Conservation (phyloP, 352 stramenopile genomes). For the Pythium sp. region DNA sequence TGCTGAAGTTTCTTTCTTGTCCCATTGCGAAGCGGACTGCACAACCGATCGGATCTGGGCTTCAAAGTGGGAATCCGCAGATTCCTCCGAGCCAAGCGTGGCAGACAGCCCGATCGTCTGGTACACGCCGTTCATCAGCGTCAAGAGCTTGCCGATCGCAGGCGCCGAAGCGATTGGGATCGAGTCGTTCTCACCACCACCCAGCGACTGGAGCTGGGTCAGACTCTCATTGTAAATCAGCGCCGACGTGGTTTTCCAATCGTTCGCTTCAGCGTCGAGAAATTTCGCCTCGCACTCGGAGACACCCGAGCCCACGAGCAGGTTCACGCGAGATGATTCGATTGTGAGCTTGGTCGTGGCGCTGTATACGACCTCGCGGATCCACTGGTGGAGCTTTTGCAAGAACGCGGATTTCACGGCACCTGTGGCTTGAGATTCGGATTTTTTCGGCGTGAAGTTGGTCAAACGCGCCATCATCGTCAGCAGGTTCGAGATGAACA, state of each 20-base stretch:
- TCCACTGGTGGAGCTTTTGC: conserved; percentile 38
- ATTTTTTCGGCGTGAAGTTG: conserved; percentile 27
- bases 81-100: conserved; percentile 13
- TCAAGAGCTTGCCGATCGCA: conserved; percentile 31
- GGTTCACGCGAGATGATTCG: conserved; percentile 30
- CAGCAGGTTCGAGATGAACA: conserved; percentile 43
- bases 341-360: conserved; percentile 33
- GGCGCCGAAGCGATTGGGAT: neutral
- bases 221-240: conserved; percentile 35
- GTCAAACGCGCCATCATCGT: conserved; percentile 39
- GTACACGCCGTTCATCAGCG: conserved; percentile 45
- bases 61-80: conserved; percentile 44
- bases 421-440: conserved; percentile 13
- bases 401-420: conserved; percentile 30
- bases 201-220: conserved; percentile 28
- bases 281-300: conserved; percentile 15
- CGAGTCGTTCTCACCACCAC: neutral
- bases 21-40: conserved; percentile 29
- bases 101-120: conserved; percentile 28
- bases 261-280: conserved; percentile 7
- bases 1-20: conserved; percentile 18
- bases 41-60: conserved; percentile 43
- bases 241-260: conserved; percentile 35
- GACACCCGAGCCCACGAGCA: conserved; percentile 26
- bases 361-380: conserved; percentile 27